Conservation (phyloP, 345 rosid genomes). For the Aurinia saxatilis region DNA sequence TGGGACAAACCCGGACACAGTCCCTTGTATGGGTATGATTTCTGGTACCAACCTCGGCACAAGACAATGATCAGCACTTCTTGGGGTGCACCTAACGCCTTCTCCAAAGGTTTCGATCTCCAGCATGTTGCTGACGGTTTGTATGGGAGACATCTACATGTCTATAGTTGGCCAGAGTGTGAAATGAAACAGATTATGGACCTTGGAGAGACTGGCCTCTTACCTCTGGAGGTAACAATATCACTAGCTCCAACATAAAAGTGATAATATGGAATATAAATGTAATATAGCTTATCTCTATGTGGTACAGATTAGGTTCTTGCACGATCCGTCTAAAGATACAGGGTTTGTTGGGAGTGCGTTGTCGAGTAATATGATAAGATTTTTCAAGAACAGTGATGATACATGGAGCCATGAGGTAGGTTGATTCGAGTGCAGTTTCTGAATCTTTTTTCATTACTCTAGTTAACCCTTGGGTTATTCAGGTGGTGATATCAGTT, state of each 20-base stretch:
- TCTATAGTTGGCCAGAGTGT: slow-evolving; percentile 84
- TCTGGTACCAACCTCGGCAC: slow-evolving; percentile 93
- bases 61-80: slow-evolving; percentile 91
- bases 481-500: slow-evolving; percentile 61
- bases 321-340: slow-evolving; percentile 80
- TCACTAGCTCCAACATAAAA: background rate
- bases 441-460: background rate
- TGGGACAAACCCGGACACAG: slow-evolving; percentile 87
- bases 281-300: background rate
- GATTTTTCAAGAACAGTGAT: slow-evolving; percentile 65
- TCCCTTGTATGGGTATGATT: slow-evolving; percentile 79
- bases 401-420: slow-evolving; percentile 93
- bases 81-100: slow-evolving; percentile 90
- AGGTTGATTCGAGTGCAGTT: background rate
- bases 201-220: slow-evolving; percentile 66
- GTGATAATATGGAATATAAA: background rate
- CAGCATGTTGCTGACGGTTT: slow-evolving; percentile 82
- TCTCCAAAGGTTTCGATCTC: slow-evolving; percentile 64
- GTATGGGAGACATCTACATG: slow-evolving; percentile 70
- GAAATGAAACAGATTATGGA: slow-evolving; percentile 78
- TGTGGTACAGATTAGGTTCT: slow-evolving; percentile 58
- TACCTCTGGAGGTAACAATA: slow-evolving; percentile 78
- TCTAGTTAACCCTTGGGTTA: background rate
- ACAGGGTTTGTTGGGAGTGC: slow-evolving; percentile 72
- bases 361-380: slow-evolving; percentile 68